Evolutionary conservation across 805 yeast species (phyloP), one percentile per base, ranked within the genome.

Genomic region (Yarrowia porcina): DNA sequence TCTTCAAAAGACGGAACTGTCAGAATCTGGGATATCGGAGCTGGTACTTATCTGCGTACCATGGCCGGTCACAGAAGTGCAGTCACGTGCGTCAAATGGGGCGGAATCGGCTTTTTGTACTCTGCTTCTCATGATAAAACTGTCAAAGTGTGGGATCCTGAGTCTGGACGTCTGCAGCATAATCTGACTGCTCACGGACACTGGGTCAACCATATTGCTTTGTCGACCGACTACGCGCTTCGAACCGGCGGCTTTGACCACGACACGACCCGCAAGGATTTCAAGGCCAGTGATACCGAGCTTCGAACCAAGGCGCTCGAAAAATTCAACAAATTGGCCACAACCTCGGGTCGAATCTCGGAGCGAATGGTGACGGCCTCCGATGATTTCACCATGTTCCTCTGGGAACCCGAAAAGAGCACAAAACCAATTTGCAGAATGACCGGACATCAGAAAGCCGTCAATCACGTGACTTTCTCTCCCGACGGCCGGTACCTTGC

Each of bases 381-480:
- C 72, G 99, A 94, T 72, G 99, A 94, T 76, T 93, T 93, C 76
- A 94, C 99, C 25, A 94, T 94, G 97, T 94, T 88, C 69, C 75
- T 94, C 65, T 94, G 99, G 99, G 96, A 92, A 69, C 98, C 97
- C 18, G 75, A 85, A 56, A 87, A 84, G 72, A 77, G 87, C 1
- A 79, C 81, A 38, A 94, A 92, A 72, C 99, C 99, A 0, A 74
- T 94, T 7, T 86, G 91, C 63, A 83, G 99, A 71, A 88, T 94
- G 94, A 91, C 97, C 1, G 99, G 99, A 27, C 99, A 94, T 75
- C 99, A 94, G 72, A 94, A 94, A 75, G 79, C 93, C 28, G 98
- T 94, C 20, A 94, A 94, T 71, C 97, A 93, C 73, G 99, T 94
- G 12, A 85, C 90, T 13, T 94, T 93, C 71, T 89, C 97, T 2